A percentile compares a stretch with the other conserved stretches of the same genome.
These are phyloP conservation scores for Lactarius pseudohatsudake DNA, from an alignment of 768 basidiomycete species.

Conservation along the genomic window DNA sequence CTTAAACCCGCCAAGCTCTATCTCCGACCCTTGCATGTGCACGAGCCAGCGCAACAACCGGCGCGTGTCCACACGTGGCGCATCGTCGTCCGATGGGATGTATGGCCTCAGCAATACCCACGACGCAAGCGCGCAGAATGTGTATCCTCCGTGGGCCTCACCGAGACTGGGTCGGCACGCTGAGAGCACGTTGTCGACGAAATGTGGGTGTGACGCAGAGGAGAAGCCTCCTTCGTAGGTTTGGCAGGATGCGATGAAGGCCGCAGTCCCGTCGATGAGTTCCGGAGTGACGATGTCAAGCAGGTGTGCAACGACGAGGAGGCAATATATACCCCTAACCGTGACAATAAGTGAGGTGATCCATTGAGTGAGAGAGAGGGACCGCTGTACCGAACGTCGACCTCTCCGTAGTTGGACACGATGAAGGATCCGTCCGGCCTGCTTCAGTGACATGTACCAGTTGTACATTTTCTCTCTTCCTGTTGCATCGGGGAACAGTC, in stretches of 20 bases:
- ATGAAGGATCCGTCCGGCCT: conserved; percentile 89
- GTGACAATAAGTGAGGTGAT: background rate
- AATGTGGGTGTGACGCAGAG: conserved; percentile 71
- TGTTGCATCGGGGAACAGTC: background rate
- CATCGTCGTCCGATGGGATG: conserved; percentile 33
- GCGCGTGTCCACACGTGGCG: conserved; percentile 53
- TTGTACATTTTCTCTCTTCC: conserved; percentile 71
- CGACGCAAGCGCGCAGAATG: conserved; percentile 87
- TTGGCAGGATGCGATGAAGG: conserved; percentile 86
- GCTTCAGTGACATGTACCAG: conserved; percentile 91
- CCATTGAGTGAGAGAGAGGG: conserved; percentile 33
- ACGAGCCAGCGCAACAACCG: conserved; percentile 77
- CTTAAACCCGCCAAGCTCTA: conserved; percentile 88
- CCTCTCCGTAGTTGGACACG: conserved; percentile 84
- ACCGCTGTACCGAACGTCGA: conserved; percentile 76
- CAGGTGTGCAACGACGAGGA: conserved; percentile 78
- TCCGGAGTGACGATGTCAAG: conserved; percentile 88
- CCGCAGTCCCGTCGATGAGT: conserved; percentile 70
- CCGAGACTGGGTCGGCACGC: conserved; percentile 71
- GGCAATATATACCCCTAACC: conserved; percentile 87
- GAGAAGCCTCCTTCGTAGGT: conserved; percentile 98
- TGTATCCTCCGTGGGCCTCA: conserved; percentile 97
- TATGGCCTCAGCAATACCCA: conserved; percentile 76
- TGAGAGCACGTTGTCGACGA: conserved; percentile 30
- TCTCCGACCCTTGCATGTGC: conserved; percentile 78